Evolutionary conservation across 495 filamentous ascomycete genomes (phyloP).

Genomic region (Penicillium goetzii): DNA sequence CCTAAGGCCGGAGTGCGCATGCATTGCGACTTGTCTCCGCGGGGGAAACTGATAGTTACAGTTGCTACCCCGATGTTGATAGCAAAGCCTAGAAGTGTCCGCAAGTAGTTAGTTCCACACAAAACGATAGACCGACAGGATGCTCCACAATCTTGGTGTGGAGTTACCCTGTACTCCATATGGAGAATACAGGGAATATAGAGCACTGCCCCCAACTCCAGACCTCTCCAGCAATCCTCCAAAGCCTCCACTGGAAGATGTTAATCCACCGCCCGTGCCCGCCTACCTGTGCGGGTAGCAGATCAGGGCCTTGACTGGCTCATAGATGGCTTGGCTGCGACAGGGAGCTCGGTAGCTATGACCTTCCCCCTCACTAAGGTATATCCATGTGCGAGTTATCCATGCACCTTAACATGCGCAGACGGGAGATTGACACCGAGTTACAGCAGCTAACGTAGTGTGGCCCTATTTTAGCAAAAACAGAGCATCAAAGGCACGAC

Average conservation of each 20-base stretch:
- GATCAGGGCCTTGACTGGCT: constrained; percentile 12
- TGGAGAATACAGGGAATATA: constrained; percentile 1
- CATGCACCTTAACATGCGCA: background rate
- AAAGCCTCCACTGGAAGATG: background rate
- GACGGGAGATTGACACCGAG: constrained; percentile 8
- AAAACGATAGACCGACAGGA: constrained; percentile 2
- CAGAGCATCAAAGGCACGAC: background rate
- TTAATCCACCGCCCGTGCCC: background rate
- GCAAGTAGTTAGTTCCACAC: background rate
- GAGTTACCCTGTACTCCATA: background rate
- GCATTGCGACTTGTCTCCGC: constrained; percentile 13
- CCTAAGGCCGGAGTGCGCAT: constrained; percentile 12
- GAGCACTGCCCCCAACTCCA: background rate
- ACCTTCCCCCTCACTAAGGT: constrained; percentile 7
- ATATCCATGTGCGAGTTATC: constrained; percentile 2
- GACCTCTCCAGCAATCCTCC: background rate
- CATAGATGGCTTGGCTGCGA: background rate
- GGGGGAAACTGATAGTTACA: constrained; percentile 1
- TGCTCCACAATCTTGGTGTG: constrained; percentile 10
- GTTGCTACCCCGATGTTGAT: background rate
- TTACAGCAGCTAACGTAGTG: background rate
- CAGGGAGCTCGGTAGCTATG: background rate
- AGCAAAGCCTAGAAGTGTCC: background rate
- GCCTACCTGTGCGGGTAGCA: constrained; percentile 27
- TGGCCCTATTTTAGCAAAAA: background rate